A percentile compares a stretch with the other conserved stretches of the same genome.
Conservation (phyloP, 805 yeast species). For the Lipomyces orientalis region DNA sequence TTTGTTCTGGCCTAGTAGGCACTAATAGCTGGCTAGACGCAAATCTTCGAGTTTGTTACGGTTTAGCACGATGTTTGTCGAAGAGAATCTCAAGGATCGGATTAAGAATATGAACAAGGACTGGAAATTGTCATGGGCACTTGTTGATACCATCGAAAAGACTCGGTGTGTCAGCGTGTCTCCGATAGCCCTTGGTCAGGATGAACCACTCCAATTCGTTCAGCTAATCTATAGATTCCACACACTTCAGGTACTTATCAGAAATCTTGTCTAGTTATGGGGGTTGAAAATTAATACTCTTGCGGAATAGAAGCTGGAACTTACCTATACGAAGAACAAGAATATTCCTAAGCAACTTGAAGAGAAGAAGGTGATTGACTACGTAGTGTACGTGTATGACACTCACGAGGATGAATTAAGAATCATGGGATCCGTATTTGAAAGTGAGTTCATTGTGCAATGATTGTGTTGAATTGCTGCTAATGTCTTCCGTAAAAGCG, state of each 20-base stretch:
- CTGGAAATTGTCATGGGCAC: conserved; percentile 25
- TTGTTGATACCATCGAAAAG: conserved; percentile 17
- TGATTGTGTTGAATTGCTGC: not conserved
- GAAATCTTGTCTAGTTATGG: not conserved
- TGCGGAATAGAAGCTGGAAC: conserved; percentile 17
- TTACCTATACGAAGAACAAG: conserved; percentile 19
- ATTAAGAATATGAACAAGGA: conserved; percentile 31
- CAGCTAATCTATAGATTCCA: conserved; percentile 30
- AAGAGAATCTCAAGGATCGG: conserved; percentile 22
- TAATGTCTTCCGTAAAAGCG: conserved; percentile 12
- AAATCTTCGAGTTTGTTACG: not conserved
- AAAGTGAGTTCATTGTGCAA: conserved; percentile 20
- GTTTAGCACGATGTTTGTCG: conserved; percentile 30
- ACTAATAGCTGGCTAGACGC: conserved; percentile 6
- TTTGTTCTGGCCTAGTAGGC: not conserved
- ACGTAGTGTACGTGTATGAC: conserved; percentile 25
- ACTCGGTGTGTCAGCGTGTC: conserved; percentile 22
- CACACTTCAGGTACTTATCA: conserved; percentile 23
- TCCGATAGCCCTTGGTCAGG: conserved; percentile 26
- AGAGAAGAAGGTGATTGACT: conserved; percentile 23
- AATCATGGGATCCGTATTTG: conserved; percentile 33
- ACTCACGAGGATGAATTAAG: conserved; percentile 22
- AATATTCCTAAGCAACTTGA: conserved; percentile 20
- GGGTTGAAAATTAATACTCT: not conserved
- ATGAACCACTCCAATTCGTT: conserved; percentile 17